phyloP scores from a whole-genome alignment of 495 filamentous ascomycete genomes.

The Aspergillus ostianus region DNA sequence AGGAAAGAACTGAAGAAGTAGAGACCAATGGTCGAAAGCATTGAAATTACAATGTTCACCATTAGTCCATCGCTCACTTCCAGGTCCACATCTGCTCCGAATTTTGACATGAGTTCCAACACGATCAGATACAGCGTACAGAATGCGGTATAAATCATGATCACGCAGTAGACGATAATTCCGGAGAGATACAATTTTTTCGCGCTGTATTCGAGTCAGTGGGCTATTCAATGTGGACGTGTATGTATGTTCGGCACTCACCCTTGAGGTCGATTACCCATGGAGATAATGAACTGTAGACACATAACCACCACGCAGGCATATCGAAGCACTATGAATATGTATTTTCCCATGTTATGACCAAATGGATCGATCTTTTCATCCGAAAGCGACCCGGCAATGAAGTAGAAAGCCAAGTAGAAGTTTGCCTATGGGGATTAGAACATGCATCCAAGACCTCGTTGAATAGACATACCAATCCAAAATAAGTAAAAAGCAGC shows the following conservation, averaged over 20 bases:
- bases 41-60: slow-evolving; percentile 91
- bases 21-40: slow-evolving; percentile 81
- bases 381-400: slow-evolving; percentile 90
- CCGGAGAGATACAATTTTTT: slow-evolving; percentile 85
- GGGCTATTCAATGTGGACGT: not conserved
- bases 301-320: slow-evolving; percentile 82
- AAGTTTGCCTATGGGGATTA: slow-evolving; percentile 71
- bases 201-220: slow-evolving; percentile 47
- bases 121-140: slow-evolving; percentile 83
- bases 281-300: slow-evolving; percentile 95
- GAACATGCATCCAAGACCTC: not conserved
- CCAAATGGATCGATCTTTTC: slow-evolving; percentile 83
- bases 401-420: slow-evolving; percentile 98
- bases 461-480: slow-evolving; percentile 54
- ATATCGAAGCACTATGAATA: slow-evolving; percentile 86
- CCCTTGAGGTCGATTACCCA: slow-evolving; percentile 97
- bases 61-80: slow-evolving; percentile 80
- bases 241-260: slow-evolving; percentile 25
- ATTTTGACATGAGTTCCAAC: slow-evolving; percentile 62
- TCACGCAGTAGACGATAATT: slow-evolving; percentile 83
- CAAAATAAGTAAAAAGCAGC: slow-evolving; percentile 95
- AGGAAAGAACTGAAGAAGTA: slow-evolving; percentile 96
- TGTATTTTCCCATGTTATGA: slow-evolving; percentile 73
- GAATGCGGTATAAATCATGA: slow-evolving; percentile 97
- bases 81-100: slow-evolving; percentile 42